Evolutionary conservation across 108 stramenopile species (phyloP), one percentile per base, ranked within the genome.

Genomic region (Nitzschia sp.): DNA sequence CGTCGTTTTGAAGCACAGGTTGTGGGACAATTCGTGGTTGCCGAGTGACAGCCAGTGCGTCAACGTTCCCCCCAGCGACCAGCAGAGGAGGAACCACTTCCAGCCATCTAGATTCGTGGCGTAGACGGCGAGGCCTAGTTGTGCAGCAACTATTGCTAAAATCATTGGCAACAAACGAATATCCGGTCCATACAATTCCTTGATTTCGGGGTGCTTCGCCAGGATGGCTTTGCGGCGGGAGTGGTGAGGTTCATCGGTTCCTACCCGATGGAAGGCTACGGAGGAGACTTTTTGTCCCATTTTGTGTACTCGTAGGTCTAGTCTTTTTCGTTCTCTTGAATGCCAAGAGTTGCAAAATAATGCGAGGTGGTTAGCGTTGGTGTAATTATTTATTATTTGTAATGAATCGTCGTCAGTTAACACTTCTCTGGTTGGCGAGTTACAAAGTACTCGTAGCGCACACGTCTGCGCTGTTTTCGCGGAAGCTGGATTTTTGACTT

Each of bases 11-110:
- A 85, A 86, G 19, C 48, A 88, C 57, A 98, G 78, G 69, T 96
- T 92, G 83, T 98, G 98, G 0, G 89, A 72, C 53, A 94, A 53
- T 58, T 98, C 98, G 76, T 98, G 98, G 66, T 91, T 93, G 0
- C 87, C 90, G 35, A 98, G 75, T 45, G 87, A 86, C 56, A 97
- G 77, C 75, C 80, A 77, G 67, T 98, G 97, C 56, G 87, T 95
- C 66, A 83, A 71, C 44, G 89, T 80, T 19, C 89, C 96, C 0
- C 90, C 90, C 31, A 95, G 48, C 22, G 80, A 62, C 66, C 91
- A 96, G 63, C 71, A 83, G 66, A 87, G 59, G 65, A 89, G 47
- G 74, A 75, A 52, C 58, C 58, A 62, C 16, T 38, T 34, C 48
- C 35, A 53, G 17, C 50, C 45, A 28, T 48, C 50, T 15, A 63